Percentiles rank a stretch among this genome's conserved stretches.
phyloP scores from a whole-genome alignment of 2,329 filamentous ascomycete genomes.

The Periconia sp. region DNA sequence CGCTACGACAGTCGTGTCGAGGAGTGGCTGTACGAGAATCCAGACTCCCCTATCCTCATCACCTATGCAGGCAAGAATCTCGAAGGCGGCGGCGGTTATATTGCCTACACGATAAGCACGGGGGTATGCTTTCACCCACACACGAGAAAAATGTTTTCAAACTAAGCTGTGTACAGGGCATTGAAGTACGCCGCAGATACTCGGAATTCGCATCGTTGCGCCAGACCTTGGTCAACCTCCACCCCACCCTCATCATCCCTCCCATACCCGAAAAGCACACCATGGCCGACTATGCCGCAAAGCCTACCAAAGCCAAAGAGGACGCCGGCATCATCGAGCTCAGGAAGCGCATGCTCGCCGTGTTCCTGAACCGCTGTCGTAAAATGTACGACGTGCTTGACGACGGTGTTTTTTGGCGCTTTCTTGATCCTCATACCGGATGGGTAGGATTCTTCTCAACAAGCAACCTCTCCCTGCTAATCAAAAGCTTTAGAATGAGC shows the following conservation, averaged over 20 bases:
- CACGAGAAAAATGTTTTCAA: not conserved
- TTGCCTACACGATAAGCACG: constrained; percentile 95
- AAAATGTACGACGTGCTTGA: constrained; percentile 89
- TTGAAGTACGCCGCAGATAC: constrained; percentile 92
- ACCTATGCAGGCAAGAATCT: constrained; percentile 93
- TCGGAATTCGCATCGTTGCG: constrained; percentile 94
- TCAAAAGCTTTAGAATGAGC: constrained; percentile 95
- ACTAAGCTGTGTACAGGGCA: constrained; percentile 62
- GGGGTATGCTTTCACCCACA: constrained; percentile 62
- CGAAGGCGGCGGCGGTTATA: constrained; percentile 89
- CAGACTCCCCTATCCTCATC: constrained; percentile 85
- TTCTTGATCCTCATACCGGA: constrained; percentile 96
- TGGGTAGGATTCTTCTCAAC: constrained; percentile 66
- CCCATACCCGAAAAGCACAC: constrained; percentile 99
- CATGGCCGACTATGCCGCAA: constrained; percentile 97
- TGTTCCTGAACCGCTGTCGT: constrained; percentile 91
- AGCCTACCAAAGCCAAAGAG: constrained; percentile 96
- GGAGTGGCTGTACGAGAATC: constrained; percentile 95
- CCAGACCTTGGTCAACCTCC: constrained; percentile 83
- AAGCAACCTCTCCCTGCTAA: constrained; percentile 41
- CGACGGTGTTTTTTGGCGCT: constrained; percentile 97
- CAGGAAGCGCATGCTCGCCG: constrained; percentile 92
- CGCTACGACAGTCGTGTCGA: constrained; percentile 95
- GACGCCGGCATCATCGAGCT: constrained; percentile 96
- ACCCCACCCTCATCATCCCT: constrained; percentile 92